Conservation (phyloP, 2,329 filamentous ascomycete genomes). For the Aureobasidium sp. region DNA sequence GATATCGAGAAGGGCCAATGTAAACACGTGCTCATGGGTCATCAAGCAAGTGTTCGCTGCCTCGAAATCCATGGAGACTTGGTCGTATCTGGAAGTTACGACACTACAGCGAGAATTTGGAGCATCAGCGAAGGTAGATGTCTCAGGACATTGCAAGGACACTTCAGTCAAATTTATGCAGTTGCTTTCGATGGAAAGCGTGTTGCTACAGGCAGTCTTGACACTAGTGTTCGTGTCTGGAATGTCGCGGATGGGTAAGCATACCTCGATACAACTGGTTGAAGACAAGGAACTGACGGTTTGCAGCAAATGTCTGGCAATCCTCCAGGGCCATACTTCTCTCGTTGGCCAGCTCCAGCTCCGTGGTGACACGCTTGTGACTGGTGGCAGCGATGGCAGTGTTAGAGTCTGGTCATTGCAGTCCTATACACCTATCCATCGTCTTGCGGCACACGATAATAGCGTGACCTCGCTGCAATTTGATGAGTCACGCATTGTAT, state of each 20-base stretch:
- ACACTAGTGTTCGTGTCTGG: conserved; percentile 97
- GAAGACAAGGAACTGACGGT: background rate
- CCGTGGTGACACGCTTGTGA: conserved; percentile 88
- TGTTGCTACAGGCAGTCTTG: conserved; percentile 89
- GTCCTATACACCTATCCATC: conserved; percentile 84
- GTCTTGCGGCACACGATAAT: conserved; percentile 93
- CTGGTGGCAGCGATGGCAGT: conserved; percentile 90
- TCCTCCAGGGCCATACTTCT: conserved; percentile 93
- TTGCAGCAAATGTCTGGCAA: conserved; percentile 49
- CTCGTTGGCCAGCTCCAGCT: conserved; percentile 95
- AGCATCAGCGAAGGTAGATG: conserved; percentile 94
- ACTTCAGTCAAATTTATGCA: conserved; percentile 98
- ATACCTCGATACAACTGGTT: background rate
- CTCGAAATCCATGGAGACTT: conserved; percentile 94
- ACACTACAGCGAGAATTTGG: conserved; percentile 95
- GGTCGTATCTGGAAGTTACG: conserved; percentile 96
- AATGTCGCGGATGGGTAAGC: conserved; percentile 77
- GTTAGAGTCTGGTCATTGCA: conserved; percentile 94
- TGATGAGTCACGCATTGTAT: conserved; percentile 90
- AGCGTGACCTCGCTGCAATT: conserved; percentile 97
- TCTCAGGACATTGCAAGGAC: conserved; percentile 78
- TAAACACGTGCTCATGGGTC: conserved; percentile 83
- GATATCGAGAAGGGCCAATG: conserved; percentile 83
- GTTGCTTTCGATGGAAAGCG: conserved; percentile 93
- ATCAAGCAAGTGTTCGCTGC: conserved; percentile 91